Conservation (phyloP, 768 basidiomycete species). For the Boletus pseudopeckii region DNA sequence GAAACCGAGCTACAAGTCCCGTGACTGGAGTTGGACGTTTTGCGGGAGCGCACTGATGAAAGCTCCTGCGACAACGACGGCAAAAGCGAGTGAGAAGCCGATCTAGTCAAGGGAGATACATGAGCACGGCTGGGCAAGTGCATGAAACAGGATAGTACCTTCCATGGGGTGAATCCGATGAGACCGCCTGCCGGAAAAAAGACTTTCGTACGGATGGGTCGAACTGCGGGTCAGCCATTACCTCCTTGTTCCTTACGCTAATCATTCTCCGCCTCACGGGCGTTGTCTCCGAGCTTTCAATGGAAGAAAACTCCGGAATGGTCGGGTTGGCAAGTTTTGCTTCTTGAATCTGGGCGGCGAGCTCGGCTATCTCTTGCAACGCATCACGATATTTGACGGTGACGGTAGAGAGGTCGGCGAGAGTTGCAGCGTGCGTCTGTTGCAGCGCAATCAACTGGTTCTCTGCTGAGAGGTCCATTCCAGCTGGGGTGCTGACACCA, state of each 20-base stretch:
- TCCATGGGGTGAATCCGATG: slow-evolving; percentile 83
- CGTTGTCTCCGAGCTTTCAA: slow-evolving; percentile 43
- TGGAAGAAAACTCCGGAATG: slow-evolving; percentile 38
- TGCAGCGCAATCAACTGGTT: slow-evolving; percentile 72
- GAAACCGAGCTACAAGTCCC: slow-evolving; percentile 66
- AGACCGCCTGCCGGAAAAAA: slow-evolving; percentile 89
- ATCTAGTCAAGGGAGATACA: slow-evolving; percentile 43
- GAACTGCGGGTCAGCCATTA: slow-evolving; percentile 40
- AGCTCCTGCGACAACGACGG: slow-evolving; percentile 97
- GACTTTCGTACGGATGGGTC: slow-evolving; percentile 58
- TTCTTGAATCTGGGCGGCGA: slow-evolving; percentile 88
- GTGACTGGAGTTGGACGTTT: slow-evolving; percentile 74
- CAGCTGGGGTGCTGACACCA: slow-evolving; percentile 27
- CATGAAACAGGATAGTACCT: slow-evolving; percentile 46
- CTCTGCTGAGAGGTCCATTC: slow-evolving; percentile 43
- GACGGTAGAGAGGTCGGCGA: slow-evolving; percentile 75
- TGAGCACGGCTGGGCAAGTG: slow-evolving; percentile 8
- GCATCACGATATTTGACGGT: slow-evolving; percentile 85
- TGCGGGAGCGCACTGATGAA: slow-evolving; percentile 83
- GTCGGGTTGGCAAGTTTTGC: slow-evolving; percentile 60
- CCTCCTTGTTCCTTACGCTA: slow-evolving; percentile 47
- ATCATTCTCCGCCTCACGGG: slow-evolving; percentile 53
- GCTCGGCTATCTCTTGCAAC: slow-evolving; percentile 87
- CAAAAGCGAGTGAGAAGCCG: slow-evolving; percentile 90
- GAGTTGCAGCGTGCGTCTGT: slow-evolving; percentile 75